A percentile compares a stretch with the other conserved stretches of the same genome.
phyloP scores from a whole-genome alignment of 257 asterid species.

The Solanum peruvianum region DNA sequence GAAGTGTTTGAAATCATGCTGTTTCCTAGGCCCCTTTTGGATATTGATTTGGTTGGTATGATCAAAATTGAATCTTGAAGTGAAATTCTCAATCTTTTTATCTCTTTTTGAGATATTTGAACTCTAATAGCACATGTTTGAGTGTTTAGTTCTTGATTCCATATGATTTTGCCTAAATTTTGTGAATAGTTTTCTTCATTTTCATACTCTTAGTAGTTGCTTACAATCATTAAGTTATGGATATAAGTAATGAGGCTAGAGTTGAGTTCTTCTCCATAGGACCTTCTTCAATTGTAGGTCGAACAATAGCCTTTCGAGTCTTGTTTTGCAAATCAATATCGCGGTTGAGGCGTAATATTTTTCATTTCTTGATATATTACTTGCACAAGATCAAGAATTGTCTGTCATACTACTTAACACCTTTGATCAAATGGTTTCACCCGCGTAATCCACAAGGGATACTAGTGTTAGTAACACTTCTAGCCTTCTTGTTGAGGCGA shows the following conservation, averaged over 20 bases:
- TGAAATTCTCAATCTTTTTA: background rate
- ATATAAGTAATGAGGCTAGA: constrained; percentile 63
- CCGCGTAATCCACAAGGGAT: constrained; percentile 95
- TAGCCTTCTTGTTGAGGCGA: constrained; percentile 71
- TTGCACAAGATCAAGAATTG: constrained; percentile 23
- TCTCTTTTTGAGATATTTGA: background rate
- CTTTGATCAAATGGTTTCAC: constrained; percentile 68
- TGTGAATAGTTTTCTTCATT: background rate
- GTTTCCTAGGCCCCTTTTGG: constrained; percentile 5
- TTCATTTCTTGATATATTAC: constrained; percentile 16
- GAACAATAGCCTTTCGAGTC: constrained; percentile 58
- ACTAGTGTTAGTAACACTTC: constrained; percentile 49
- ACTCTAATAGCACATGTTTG: background rate
- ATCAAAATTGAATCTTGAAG: constrained; percentile 2
- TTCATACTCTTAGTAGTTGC: background rate
- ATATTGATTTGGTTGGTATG: background rate
- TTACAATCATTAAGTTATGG: constrained; percentile 32
- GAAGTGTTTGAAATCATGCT: background rate
- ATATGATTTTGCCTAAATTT: background rate
- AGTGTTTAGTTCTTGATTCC: background rate
- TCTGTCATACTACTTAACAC: constrained; percentile 32
- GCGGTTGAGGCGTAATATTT: constrained; percentile 45
- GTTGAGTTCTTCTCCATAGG: constrained; percentile 64
- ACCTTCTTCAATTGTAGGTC: constrained; percentile 58
- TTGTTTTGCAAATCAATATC: constrained; percentile 56